Conservation (phyloP, 2,329 filamentous ascomycete genomes). For the Xylariales sp. region DNA sequence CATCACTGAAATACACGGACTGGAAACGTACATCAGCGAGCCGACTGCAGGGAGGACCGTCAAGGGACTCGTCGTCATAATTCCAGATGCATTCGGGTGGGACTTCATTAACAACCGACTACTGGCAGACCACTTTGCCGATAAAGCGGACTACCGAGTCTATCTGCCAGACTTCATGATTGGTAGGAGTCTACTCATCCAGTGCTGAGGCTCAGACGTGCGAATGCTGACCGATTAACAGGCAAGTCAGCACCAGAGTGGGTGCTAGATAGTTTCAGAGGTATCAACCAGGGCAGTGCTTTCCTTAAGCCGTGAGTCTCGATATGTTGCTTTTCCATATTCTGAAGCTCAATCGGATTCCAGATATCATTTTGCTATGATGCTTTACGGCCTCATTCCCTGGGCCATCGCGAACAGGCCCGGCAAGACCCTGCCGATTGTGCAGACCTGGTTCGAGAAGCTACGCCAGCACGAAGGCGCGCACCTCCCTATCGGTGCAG, state of each 20-base stretch:
- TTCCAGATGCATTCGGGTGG: conserved; percentile 54
- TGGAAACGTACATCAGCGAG: conserved; percentile 43
- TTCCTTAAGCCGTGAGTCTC: too few relatives aligned
- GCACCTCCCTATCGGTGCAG: conserved; percentile 39
- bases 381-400: conserved; percentile 24
- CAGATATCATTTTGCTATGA: conserved; percentile 16
- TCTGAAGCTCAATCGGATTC: too few relatives aligned
- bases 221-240: too few relatives aligned
- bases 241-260: too few relatives aligned
- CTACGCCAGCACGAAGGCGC: conserved; percentile 27
- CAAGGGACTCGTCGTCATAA: conserved; percentile 47
- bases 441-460: conserved; percentile 31
- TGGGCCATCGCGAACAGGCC: conserved; percentile 27
- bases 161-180: conserved; percentile 55
- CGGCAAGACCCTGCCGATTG: conserved; percentile 27
- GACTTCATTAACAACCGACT: conserved; percentile 47
- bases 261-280: too few relatives aligned
- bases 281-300: too few relatives aligned
- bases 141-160: conserved; percentile 43
- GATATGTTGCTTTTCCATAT: too few relatives aligned
- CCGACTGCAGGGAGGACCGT: conserved; percentile 27
- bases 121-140: conserved; percentile 50
- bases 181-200: too few relatives aligned
- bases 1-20: conserved; percentile 40
- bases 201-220: too few relatives aligned